phyloP scores from a whole-genome alignment of 805 yeast genomes.

The Starmerella vaccinii region DNA sequence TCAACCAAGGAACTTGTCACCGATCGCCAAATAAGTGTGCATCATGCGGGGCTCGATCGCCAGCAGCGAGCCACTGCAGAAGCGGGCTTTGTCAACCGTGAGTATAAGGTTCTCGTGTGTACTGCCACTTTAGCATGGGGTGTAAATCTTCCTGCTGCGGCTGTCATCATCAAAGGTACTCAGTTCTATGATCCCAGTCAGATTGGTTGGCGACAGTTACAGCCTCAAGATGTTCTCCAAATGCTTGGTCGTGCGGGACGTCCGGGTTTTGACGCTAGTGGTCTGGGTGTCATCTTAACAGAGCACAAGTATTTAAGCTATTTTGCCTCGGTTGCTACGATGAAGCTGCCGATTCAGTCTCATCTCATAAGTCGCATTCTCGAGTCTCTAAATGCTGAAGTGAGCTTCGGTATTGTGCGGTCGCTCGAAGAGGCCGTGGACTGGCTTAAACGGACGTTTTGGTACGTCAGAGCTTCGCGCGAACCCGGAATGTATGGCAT shows the following conservation, averaged over 20 bases:
- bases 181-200: slow-evolving; percentile 85
- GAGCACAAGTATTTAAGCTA: slow-evolving; percentile 77
- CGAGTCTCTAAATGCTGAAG: slow-evolving; percentile 77
- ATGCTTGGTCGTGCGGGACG: slow-evolving; percentile 99
- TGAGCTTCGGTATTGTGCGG: slow-evolving; percentile 59
- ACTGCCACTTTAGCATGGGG: slow-evolving; percentile 99
- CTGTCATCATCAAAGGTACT: slow-evolving; percentile 90
- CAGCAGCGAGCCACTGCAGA: slow-evolving; percentile 81
- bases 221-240: slow-evolving; percentile 89
- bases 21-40: slow-evolving; percentile 42
- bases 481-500: slow-evolving; percentile 60
- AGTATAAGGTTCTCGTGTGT: slow-evolving; percentile 79
- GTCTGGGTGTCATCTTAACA: slow-evolving; percentile 90
- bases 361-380: slow-evolving; percentile 62
- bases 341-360: slow-evolving; percentile 86
- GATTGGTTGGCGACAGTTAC: slow-evolving; percentile 81
- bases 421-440: slow-evolving; percentile 54
- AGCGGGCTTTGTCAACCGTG: slow-evolving; percentile 70
- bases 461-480: slow-evolving; percentile 64
- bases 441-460: slow-evolving; percentile 74
- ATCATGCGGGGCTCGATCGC: slow-evolving; percentile 94
- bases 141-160: slow-evolving; percentile 95
- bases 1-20: slow-evolving; percentile 27
- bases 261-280: slow-evolving; percentile 83
- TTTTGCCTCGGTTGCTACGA: slow-evolving; percentile 80